Percentiles rank a stretch among this genome's conserved stretches.
These are phyloP conservation scores for Yamadazyma atmosphaerica DNA, from an alignment of 1,139 yeast species.

Conservation along the genomic window DNA sequence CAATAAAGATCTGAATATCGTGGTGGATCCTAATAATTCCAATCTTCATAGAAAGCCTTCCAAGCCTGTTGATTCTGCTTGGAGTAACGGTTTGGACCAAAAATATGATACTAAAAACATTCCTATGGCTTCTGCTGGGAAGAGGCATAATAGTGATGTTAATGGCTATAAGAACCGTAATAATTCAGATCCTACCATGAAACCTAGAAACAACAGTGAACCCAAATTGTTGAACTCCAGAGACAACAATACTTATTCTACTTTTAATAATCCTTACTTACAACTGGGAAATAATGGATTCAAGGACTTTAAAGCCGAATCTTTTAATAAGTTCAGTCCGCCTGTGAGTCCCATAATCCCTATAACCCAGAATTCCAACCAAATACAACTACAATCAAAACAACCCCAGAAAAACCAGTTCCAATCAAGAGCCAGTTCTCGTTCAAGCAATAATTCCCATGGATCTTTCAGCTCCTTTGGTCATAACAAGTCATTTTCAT, in stretches of 20 bases:
- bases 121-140: neutral
- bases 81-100: neutral
- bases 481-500: neutral
- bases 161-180: neutral
- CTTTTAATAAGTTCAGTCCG: constrained; percentile 10
- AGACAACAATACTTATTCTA: constrained; percentile 3
- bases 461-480: neutral
- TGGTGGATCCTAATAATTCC: neutral
- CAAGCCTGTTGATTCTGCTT: neutral
- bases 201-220: constrained; percentile 4
- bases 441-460: constrained; percentile 1
- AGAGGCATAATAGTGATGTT: constrained; percentile 5
- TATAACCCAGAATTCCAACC: constrained; percentile 2
- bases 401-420: neutral
- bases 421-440: constrained; percentile 1
- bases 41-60: neutral
- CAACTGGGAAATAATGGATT: neutral
- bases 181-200: neutral
- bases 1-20: no score
- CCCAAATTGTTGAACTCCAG: constrained; percentile 3
- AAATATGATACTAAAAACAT: neutral
- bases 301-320: constrained; percentile 10
- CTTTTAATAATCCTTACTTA: constrained; percentile 11
- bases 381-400: constrained; percentile 1
- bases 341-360: constrained; percentile 2